Evolutionary conservation across 1,139 yeast species (phyloP), one percentile per base, ranked within the genome.

Genomic region (Suhomyces wounanorum): DNA sequence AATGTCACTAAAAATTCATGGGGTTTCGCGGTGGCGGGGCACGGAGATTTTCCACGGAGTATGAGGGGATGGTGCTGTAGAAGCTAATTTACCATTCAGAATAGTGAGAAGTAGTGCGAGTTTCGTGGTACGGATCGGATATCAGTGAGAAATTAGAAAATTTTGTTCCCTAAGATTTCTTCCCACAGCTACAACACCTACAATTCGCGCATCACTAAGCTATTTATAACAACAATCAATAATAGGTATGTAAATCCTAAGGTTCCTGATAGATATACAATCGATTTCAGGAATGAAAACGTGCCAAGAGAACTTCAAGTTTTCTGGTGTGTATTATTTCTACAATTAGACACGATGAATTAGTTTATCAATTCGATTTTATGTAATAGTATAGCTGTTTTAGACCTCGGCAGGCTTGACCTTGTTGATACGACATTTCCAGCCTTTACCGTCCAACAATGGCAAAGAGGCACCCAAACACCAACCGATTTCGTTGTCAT

Each of bases 381-480:
- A 8, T 33, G 18, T 33, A 33, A 6, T 7, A 14, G 14, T 13
- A 11, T 28, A 5, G 33, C 8, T 11, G 11, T n/a, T n/a, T 30
- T 30, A 30, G 13, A 6, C 14, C 13, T 30, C n/a, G 13, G 13
- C 11, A n/a, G 33, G 11, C 11, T 9, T n/a, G 33, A 30, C 14
- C 18, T 33, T 14, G 18, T 47, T 43, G 16, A 49, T 73, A 61
- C 76, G 82, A 73, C 97, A 91, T 50, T 74, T 79, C 97, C 97
- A 90, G 50, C 83, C 84, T 38, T 69, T 68, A 55, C 78, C 75
- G 56, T 89, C 94, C 59, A 94, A 77, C 59, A 94, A 75, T 3
- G 98, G 98, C 62, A 94, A 78, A 0, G 97, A 89, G 2, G 99
- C 99, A 59, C 99, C 99, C 55, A 94, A 78, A 73, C 99, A 94